Conservation (phyloP, 352 stramenopile genomes). For the Phytophthora cryptogea region DNA sequence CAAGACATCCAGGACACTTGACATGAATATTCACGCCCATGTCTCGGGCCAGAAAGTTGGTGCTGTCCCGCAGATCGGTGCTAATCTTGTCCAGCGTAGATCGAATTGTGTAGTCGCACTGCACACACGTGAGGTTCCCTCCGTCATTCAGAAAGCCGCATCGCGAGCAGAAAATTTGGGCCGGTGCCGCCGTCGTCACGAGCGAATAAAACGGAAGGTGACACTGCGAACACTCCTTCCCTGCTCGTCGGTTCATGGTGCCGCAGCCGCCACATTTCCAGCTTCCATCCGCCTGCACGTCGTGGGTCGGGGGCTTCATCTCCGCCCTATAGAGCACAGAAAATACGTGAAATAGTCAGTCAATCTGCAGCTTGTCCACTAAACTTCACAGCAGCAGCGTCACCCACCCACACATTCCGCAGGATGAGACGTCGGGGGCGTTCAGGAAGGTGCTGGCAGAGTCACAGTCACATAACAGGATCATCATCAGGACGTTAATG, state of each 20-base stretch:
- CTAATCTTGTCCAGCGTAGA: constrained; percentile 78
- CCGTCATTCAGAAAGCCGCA: constrained; percentile 82
- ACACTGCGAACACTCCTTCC: constrained; percentile 67
- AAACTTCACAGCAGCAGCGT: background rate
- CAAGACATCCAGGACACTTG: constrained; percentile 77
- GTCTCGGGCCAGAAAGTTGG: constrained; percentile 78
- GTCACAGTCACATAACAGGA: background rate
- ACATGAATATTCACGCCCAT: constrained; percentile 88
- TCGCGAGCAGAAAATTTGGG: constrained; percentile 78
- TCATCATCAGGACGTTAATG: background rate
- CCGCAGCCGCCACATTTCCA: constrained; percentile 75
- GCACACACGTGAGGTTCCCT: constrained; percentile 64
- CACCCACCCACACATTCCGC: constrained; percentile 74
- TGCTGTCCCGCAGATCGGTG: constrained; percentile 75
- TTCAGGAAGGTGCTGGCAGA: constrained; percentile 75
- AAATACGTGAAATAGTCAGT: background rate
- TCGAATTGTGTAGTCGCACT: constrained; percentile 78
- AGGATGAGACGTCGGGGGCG: constrained; percentile 47
- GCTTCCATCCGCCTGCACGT: constrained; percentile 66
- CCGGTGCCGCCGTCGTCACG: constrained; percentile 67
- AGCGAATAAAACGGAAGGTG: constrained; percentile 62
- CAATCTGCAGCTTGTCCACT: constrained; percentile 1
- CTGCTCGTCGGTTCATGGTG: constrained; percentile 61
- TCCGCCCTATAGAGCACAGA: constrained; percentile 37
- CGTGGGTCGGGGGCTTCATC: constrained; percentile 68